Evolutionary conservation across 176 grass and related monocot genomes (phyloP).

Genomic region (Pharus latifolius): DNA sequence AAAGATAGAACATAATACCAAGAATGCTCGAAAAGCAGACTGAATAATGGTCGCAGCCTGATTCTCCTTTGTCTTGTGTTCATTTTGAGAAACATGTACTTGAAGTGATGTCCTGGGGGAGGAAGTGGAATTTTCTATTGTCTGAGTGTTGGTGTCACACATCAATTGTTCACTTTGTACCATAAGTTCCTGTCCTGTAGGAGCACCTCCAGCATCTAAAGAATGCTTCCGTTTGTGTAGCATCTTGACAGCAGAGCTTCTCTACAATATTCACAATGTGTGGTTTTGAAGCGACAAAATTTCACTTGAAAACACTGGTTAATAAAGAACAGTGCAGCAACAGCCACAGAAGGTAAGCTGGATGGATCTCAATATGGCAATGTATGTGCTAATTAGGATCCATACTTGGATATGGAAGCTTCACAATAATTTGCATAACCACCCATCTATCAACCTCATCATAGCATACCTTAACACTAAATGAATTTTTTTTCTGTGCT

Average conservation of each 20-base stretch:
- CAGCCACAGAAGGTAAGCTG: background rate
- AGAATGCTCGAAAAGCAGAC: constrained; percentile 74
- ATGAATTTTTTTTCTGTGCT: background rate
- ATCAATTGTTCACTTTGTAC: constrained; percentile 19
- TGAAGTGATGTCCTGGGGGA: constrained; percentile 27
- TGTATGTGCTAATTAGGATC: background rate
- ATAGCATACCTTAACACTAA: background rate
- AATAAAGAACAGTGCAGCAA: background rate
- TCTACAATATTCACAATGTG: constrained; percentile 34
- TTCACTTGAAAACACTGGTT: background rate
- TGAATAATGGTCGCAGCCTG: constrained; percentile 77
- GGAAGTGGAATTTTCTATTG: constrained; percentile 24
- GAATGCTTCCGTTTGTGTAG: constrained; percentile 39
- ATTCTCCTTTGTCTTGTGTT: constrained; percentile 44
- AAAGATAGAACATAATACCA: constrained; percentile 50
- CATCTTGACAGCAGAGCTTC: constrained; percentile 21
- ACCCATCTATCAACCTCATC: background rate
- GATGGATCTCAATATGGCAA: background rate
- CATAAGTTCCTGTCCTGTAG: constrained; percentile 21
- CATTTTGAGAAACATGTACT: constrained; percentile 14
- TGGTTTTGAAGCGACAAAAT: background rate
- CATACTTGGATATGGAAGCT: background rate
- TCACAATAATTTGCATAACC: background rate
- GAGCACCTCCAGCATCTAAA: constrained; percentile 19
- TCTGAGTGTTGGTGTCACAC: constrained; percentile 16